Evolutionary conservation across 768 basidiomycete genomes (phyloP).

Genomic region (Trametes gibbosa): DNA sequence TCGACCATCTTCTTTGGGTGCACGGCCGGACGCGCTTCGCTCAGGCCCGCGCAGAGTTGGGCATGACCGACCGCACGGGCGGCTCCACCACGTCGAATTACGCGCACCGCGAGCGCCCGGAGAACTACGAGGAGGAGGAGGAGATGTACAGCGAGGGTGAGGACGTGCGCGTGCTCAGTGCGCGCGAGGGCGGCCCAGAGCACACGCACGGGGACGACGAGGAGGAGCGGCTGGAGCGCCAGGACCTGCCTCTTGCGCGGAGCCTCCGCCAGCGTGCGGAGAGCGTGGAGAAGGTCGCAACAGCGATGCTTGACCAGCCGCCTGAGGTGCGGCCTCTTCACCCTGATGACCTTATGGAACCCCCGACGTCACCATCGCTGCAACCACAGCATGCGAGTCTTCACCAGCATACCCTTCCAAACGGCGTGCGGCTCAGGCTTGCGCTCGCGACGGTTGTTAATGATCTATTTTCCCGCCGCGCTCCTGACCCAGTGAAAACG

Average conservation of each 20-base stretch:
- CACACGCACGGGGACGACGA: constrained; percentile 55
- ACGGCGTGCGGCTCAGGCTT: constrained; percentile 76
- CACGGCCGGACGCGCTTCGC: constrained; percentile 78
- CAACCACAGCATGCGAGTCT: constrained; percentile 31
- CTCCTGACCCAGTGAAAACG: constrained; percentile 38
- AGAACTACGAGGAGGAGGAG: constrained; percentile 76
- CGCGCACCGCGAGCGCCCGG: constrained; percentile 62
- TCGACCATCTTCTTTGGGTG: constrained; percentile 86
- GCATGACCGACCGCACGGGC: constrained; percentile 80
- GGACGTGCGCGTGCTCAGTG: constrained; percentile 39
- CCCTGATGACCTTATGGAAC: constrained; percentile 51
- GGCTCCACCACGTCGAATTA: constrained; percentile 61
- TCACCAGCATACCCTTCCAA: constrained; percentile 67
- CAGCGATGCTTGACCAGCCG: constrained; percentile 77
- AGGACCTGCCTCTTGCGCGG: constrained; percentile 63
- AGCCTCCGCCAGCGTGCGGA: constrained; percentile 71
- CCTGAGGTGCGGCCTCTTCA: constrained; percentile 59
- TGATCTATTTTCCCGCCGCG: constrained; percentile 74
- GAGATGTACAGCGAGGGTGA: constrained; percentile 67
- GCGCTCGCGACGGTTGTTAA: constrained; percentile 77
- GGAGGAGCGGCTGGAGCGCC: constrained; percentile 50
- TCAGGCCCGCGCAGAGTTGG: constrained; percentile 81
- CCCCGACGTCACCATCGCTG: constrained; percentile 50
- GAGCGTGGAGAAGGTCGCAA: constrained; percentile 79
- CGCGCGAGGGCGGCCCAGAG: constrained; percentile 51